phyloP scores from a whole-genome alignment of 2,329 filamentous ascomycete genomes.

The Diplodia seriata region DNA sequence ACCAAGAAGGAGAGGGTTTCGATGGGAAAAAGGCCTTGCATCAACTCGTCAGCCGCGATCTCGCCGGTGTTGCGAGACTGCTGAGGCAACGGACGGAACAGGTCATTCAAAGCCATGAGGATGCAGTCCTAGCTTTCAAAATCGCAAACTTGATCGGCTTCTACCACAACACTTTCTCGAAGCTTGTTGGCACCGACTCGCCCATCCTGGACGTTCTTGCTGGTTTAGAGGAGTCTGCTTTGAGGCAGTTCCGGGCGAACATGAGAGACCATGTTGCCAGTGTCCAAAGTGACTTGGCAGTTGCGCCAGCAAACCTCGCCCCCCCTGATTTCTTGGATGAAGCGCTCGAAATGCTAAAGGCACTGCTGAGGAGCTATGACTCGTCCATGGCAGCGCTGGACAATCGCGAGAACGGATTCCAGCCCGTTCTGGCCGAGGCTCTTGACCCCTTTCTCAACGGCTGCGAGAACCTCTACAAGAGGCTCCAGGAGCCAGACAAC shows the following conservation, averaged over 20 bases:
- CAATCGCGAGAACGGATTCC: constrained; percentile 72
- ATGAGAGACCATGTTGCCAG: constrained; percentile 81
- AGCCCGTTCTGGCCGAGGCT: constrained; percentile 75
- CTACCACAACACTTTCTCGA: constrained; percentile 84
- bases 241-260: constrained; percentile 81
- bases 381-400: constrained; percentile 69
- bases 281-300: constrained; percentile 74
- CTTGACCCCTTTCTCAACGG: constrained; percentile 84
- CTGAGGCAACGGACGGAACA: constrained; percentile 90
- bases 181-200: constrained; percentile 74
- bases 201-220: constrained; percentile 72
- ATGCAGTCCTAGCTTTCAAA: constrained; percentile 86
- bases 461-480: constrained; percentile 72
- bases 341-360: constrained; percentile 76
- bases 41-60: constrained; percentile 84
- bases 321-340: constrained; percentile 82
- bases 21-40: constrained; percentile 83
- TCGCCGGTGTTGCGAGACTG: constrained; percentile 81
- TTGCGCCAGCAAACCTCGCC: constrained; percentile 73
- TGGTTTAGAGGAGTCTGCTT: constrained; percentile 74
- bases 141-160: constrained; percentile 88
- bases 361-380: constrained; percentile 86
- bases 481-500: constrained; percentile 64
- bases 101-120: constrained; percentile 90
- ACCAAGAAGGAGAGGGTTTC: constrained; percentile 64